Conservation (phyloP, 371 early-diverging fungal species). For the Mucor sp. region DNA sequence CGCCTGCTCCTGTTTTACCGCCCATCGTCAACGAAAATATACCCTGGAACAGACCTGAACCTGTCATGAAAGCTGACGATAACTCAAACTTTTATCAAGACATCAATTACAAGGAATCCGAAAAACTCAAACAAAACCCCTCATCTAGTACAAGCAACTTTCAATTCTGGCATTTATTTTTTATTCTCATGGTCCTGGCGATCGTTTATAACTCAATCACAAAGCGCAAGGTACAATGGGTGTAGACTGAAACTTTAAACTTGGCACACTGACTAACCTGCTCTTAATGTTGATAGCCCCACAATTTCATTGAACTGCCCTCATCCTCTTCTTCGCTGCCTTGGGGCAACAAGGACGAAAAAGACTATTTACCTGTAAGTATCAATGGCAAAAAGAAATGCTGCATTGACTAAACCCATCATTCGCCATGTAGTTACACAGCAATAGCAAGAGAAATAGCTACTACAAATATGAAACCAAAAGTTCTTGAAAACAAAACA, state of each 20-base stretch:
- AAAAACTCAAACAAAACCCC: background rate
- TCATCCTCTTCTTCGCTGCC: background rate
- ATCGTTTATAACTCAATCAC: slow-evolving; percentile 11
- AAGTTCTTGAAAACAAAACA: slow-evolving; percentile 9
- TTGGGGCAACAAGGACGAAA: slow-evolving; percentile 12
- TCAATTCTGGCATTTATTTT: slow-evolving; percentile 9
- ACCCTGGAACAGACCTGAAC: slow-evolving; percentile 17
- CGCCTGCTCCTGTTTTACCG: background rate
- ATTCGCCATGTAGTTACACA: slow-evolving; percentile 18
- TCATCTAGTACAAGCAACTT: background rate
- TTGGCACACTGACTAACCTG: background rate
- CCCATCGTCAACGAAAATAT: slow-evolving; percentile 4
- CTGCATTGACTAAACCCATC: background rate
- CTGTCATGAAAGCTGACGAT: background rate
- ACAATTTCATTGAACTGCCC: background rate
- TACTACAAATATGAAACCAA: slow-evolving; percentile 20
- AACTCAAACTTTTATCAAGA: slow-evolving; percentile 16
- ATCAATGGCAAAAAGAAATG: background rate
- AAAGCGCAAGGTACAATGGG: slow-evolving; percentile 1
- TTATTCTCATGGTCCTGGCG: slow-evolving; percentile 7
- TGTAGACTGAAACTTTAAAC: background rate
- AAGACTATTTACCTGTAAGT: slow-evolving; percentile 30
- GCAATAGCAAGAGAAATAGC: background rate
- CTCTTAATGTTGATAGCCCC: background rate
- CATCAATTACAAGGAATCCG: background rate